These are phyloP conservation scores for Xylariaceae sp. DNA, from an alignment of 2,329 filamentous ascomycete genomes.

Conservation along the genomic window DNA sequence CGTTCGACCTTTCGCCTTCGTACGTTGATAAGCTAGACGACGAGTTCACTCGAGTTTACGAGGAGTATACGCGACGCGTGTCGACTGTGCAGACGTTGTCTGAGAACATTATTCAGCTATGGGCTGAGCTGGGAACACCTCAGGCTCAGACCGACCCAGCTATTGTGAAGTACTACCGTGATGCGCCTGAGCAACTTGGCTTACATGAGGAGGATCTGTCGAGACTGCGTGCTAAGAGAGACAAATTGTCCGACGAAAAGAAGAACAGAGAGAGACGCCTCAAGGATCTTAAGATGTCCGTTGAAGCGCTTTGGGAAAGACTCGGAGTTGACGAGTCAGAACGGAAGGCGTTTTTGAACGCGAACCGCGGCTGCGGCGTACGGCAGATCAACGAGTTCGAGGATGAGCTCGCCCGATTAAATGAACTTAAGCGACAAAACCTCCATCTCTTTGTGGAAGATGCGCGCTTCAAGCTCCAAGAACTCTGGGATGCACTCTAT, in stretches of 20 bases:
- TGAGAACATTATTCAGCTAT: constrained; percentile 88
- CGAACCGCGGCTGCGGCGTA: constrained; percentile 86
- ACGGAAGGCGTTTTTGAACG: constrained; percentile 78
- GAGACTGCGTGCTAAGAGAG: constrained; percentile 69
- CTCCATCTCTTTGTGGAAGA: constrained; percentile 96
- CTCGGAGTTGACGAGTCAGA: constrained; percentile 80
- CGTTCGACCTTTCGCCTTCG: constrained; percentile 86
- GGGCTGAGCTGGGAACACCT: constrained; percentile 92
- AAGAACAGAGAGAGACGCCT: constrained; percentile 74
- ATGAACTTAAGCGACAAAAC: constrained; percentile 93
- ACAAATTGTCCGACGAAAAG: constrained; percentile 87
- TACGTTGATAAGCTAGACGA: constrained; percentile 85
- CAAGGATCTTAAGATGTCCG: constrained; percentile 69
- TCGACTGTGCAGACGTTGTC: constrained; percentile 69
- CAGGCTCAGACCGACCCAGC: constrained; percentile 85
- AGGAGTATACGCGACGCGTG: constrained; percentile 88
- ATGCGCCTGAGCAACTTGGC: constrained; percentile 89
- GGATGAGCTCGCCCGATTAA: constrained; percentile 80
- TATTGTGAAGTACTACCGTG: constrained; percentile 86
- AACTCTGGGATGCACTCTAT: constrained; percentile 91
- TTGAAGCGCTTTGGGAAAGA: constrained; percentile 88
- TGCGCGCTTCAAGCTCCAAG: constrained; percentile 83
- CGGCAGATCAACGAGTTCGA: constrained; percentile 95
- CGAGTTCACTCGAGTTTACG: constrained; percentile 92
- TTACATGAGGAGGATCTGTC: constrained; percentile 83